These are phyloP conservation scores for Rhynchosporium secalis DNA, from an alignment of 2,329 filamentous ascomycete species.

Conservation along the genomic window DNA sequence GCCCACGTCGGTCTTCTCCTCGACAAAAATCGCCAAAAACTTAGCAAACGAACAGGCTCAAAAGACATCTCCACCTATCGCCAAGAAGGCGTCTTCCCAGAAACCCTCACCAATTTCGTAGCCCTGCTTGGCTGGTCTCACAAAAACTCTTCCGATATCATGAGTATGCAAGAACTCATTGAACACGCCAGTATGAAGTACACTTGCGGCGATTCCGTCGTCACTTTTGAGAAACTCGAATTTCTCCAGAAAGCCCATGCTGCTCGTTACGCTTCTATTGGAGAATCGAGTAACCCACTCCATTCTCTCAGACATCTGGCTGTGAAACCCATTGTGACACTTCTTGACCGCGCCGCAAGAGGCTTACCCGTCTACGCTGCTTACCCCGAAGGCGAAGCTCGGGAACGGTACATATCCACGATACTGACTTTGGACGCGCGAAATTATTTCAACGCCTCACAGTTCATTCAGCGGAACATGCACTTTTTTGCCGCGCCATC, in stretches of 20 bases:
- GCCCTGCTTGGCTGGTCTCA: slow-evolving; percentile 84
- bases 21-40: slow-evolving; percentile 67
- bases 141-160: slow-evolving; percentile 64
- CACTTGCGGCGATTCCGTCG: slow-evolving; percentile 85
- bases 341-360: slow-evolving; percentile 21
- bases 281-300: slow-evolving; percentile 20
- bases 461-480: slow-evolving; percentile 56
- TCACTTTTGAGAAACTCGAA: slow-evolving; percentile 76
- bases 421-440: slow-evolving; percentile 56
- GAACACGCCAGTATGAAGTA: slow-evolving; percentile 79
- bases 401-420: slow-evolving; percentile 49
- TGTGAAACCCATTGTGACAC: slow-evolving; percentile 32
- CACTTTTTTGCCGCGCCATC: slow-evolving; percentile 55
- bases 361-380: slow-evolving; percentile 24
- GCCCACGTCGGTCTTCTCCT: slow-evolving; percentile 78
- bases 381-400: slow-evolving; percentile 37
- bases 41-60: slow-evolving; percentile 80
- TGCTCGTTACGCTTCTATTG: slow-evolving; percentile 31
- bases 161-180: slow-evolving; percentile 70
- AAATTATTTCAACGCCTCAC: slow-evolving; percentile 55
- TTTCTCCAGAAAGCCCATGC: slow-evolving; percentile 73
- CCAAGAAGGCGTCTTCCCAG: slow-evolving; percentile 60
- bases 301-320: slow-evolving; percentile 36
- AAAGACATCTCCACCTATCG: slow-evolving; percentile 60
- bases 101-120: slow-evolving; percentile 76